phyloP scores from a whole-genome alignment of 148 eudicot species.

The Mesembryanthemum crystallinum region DNA sequence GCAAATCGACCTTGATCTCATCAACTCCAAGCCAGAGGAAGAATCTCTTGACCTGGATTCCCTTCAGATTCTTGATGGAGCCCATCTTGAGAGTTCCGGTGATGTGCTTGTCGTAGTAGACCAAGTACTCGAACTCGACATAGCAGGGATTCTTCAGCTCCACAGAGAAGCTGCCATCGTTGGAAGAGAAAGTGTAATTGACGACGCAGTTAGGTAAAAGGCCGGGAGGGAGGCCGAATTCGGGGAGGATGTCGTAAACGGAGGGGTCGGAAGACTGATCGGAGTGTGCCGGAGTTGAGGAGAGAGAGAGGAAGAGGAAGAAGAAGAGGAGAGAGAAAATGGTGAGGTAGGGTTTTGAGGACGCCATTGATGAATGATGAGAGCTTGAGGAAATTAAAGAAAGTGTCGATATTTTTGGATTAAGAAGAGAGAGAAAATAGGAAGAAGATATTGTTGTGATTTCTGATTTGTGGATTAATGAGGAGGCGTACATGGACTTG shows the following conservation, averaged over 20 bases:
- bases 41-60: constrained; percentile 38
- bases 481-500: no score
- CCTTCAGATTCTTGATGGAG: constrained; percentile 36
- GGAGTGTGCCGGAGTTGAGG: constrained; percentile 8
- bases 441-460: no score
- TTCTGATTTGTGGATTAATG: no score
- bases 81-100: constrained; percentile 40
- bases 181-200: constrained; percentile 26
- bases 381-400: neutral
- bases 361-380: constrained; percentile 25
- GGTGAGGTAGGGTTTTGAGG: constrained; percentile 12
- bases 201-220: constrained; percentile 39
- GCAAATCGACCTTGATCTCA: constrained; percentile 54
- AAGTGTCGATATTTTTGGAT: neutral
- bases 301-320: constrained; percentile 11
- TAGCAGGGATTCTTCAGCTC: constrained; percentile 34
- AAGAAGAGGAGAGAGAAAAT: constrained; percentile 17
- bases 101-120: constrained; percentile 37
- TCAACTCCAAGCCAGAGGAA: constrained; percentile 42
- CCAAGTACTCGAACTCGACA: constrained; percentile 38
- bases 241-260: constrained; percentile 61
- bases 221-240: constrained; percentile 70
- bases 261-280: constrained; percentile 25
- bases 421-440: neutral
- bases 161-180: constrained; percentile 35